phyloP scores from a whole-genome alignment of 2,329 filamentous ascomycete genomes.

The Leptodontidium sp. region DNA sequence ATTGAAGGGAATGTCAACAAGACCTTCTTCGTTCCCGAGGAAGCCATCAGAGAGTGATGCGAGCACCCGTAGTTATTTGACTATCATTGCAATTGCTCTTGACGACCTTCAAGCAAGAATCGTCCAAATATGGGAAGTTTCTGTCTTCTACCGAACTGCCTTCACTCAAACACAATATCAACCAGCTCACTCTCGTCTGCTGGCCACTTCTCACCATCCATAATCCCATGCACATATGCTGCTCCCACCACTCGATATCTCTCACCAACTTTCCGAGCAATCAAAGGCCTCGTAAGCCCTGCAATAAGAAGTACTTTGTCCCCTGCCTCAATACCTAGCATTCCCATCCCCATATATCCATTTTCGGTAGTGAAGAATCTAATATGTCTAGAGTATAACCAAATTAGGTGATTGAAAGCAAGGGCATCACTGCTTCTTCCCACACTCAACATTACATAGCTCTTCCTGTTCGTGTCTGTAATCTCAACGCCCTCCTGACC shows the following conservation, averaged over 20 bases:
- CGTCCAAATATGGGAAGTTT: too few relatives aligned
- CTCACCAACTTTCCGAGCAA: not conserved
- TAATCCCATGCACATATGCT: slow-evolving; percentile 14
- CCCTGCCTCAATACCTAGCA: not conserved
- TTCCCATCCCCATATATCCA: not conserved
- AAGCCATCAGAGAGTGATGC: too few relatives aligned
- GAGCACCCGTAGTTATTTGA: too few relatives aligned
- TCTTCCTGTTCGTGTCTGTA: not conserved
- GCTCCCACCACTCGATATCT: slow-evolving; percentile 2
- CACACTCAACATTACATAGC: not conserved
- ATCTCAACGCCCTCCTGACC: not conserved
- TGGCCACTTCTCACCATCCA: slow-evolving; percentile 16
- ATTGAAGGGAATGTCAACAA: too few relatives aligned
- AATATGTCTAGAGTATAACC: too few relatives aligned
- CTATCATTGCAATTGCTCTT: too few relatives aligned
- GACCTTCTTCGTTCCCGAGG: too few relatives aligned
- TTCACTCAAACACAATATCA: slow-evolving; percentile 11
- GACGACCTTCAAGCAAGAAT: too few relatives aligned
- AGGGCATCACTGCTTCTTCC: not conserved
- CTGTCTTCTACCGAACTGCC: too few relatives aligned
- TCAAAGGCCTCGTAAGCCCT: not conserved
- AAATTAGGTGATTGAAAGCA: not conserved
- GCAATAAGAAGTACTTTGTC: slow-evolving; percentile 8
- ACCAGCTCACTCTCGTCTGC: slow-evolving; percentile 5
- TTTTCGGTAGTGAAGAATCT: not conserved